Base-by-base conservation (phyloP, 345 rosid genomes). In the Syzygium aromaticum region DNA sequence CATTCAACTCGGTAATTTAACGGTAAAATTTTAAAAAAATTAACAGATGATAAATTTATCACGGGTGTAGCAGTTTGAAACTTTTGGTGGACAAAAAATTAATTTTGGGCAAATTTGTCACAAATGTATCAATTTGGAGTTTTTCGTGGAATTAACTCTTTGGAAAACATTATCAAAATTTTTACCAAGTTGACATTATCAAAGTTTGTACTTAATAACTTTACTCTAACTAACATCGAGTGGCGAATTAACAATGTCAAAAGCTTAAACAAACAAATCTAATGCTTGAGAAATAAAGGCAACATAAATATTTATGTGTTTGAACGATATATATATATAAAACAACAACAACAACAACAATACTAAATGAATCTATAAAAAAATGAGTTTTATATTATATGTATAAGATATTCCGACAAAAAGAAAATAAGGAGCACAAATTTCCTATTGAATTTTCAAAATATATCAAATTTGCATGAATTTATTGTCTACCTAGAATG, bases 21-120 rank as follows among this genome's bases (percentile, higher is more conserved):
- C 0, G 0, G 0, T 56, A 56, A 56, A 56, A 0, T 4, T 56
- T 3, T 23, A 56, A 0, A 27, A 0, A 56, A 23, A 23, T 23
- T 56, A 56, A 0, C 0, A 3, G 23, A 23, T 0, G 5, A 0
- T 56, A 56, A 56, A 56, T 56, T 56, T 1, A 0, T 23, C 25
- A 56, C 0, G 23, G 4, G 0, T 9, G 5, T 4, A 56, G 2
- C 7, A 43, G 46, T 43, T 43, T 43, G 1, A 0, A 43, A 7
- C 6, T 43, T 5, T 43, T 43, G 46, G 46, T 43, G 7, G 46
- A 43, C 3, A 43, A 43, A 43, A 43, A 43, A 43, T 43, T 43
- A 43, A 7, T 43, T 43, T 43, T 43, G 46, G 46, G 46, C 23
- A 56, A 56, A 23, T 56, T 56, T 56, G 2, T 43, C 46, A 43